These are phyloP conservation scores for Pezicula carpinea DNA, from an alignment of 2,329 filamentous ascomycete species.

Conservation along the genomic window DNA sequence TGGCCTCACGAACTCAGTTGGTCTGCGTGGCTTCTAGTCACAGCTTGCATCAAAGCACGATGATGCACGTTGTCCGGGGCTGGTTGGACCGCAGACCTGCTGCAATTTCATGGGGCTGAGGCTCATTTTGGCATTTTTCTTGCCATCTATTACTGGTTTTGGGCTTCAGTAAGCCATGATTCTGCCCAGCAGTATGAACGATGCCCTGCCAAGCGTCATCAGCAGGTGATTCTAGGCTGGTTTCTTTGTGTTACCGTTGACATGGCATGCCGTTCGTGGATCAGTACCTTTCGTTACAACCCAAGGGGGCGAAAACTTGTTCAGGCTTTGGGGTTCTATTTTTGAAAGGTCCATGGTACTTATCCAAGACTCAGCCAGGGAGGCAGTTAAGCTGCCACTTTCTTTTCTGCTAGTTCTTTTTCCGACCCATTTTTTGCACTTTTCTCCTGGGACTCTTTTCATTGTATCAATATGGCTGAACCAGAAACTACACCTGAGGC, in stretches of 20 bases:
- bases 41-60: not conserved
- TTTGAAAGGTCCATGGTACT: not conserved
- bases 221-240: not conserved
- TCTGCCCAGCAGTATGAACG: not conserved
- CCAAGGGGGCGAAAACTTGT: not conserved
- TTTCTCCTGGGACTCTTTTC: too few relatives aligned
- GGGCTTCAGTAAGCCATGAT: not conserved
- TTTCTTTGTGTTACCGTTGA: not conserved
- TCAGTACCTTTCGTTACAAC: not conserved
- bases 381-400: too few relatives aligned
- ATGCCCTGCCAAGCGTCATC: too few relatives aligned
- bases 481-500: too few relatives aligned
- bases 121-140: not conserved
- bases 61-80: not conserved
- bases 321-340: not conserved
- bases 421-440: too few relatives aligned
- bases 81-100: not conserved
- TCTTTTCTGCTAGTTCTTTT: too few relatives aligned
- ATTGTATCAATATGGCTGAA: too few relatives aligned
- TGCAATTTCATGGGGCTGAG: not conserved
- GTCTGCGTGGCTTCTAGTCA: not conserved
- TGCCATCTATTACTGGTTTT: not conserved
- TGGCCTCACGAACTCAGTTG: not conserved
- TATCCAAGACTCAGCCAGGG: not conserved
- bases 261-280: not conserved